Evolutionary conservation across 2,329 filamentous ascomycete species (phyloP), one percentile per base, ranked within the genome.

Genomic region (Exophiala mesophila): DNA sequence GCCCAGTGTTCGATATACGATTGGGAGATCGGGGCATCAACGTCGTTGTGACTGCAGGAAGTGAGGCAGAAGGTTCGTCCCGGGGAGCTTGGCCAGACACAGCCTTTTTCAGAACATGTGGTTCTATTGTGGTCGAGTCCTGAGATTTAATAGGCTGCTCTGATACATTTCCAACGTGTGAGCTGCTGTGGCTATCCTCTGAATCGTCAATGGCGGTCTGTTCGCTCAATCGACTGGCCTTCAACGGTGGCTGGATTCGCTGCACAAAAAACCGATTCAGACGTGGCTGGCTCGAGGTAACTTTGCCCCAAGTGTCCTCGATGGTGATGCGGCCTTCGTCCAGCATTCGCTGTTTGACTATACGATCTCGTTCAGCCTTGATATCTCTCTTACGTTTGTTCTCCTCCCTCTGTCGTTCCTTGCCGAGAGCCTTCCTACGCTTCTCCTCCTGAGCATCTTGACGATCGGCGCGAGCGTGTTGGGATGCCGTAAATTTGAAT

Each of bases 241-340:
- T 15, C 8, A 6, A 8, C 12, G 7, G 5, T 10, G 8, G 7
- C 18, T 15, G 15, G 6, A 6, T 9, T 34, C 15, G 32, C 20
- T 36, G 46, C 16, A 40, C 46, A 39, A 55, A 55, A 41, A 54
- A 55, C 9, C 31, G 49, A 31, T 51, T 50, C 36, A 55, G 35
- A 31, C 53, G 39, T 3, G 44, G 49, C 34, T 55, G 53, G 28
- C 53, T 55, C 3, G 52, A 49, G 2, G 44, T 47, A 13, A 55
- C 49, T 38, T 54, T 55, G 5, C 51, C 53, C 53, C 51, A 54
- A n/a, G 49, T 52, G 19, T 52, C 49, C 26, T 55, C 53, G 28
- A 50, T 32, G 8, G 32, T 45, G 18, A 55, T 49, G 24, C 49
- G 47, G 17, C 55, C 55, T 21, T 55, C 50, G 5, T 49, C 43